Evolutionary conservation across 2,329 filamentous ascomycete genomes (phyloP).

Genomic region (Raffaelea deltoideospora): DNA sequence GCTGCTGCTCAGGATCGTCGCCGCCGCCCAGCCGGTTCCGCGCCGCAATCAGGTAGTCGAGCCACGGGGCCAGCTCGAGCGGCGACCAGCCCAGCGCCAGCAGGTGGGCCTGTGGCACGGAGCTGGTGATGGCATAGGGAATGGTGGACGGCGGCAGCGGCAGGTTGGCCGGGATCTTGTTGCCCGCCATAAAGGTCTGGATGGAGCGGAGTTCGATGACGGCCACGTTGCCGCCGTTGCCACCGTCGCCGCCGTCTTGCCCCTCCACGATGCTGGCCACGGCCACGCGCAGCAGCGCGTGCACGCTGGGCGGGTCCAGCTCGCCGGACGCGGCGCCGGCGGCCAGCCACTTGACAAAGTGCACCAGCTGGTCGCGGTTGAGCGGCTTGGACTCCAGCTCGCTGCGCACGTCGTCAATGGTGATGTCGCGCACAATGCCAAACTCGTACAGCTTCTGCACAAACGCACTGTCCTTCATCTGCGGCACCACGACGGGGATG

Average conservation of each 20-base stretch:
- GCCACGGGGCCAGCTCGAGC: conserved; percentile 72
- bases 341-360: conserved; percentile 75
- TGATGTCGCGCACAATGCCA: conserved; percentile 76
- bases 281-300: conserved; percentile 62
- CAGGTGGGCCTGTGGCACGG: conserved; percentile 50
- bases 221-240: conserved; percentile 32
- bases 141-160: conserved; percentile 72
- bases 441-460: conserved; percentile 69
- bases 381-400: conserved; percentile 75
- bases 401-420: conserved; percentile 67
- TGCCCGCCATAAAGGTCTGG: conserved; percentile 57
- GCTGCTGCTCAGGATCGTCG: too few relatives aligned
- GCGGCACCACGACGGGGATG: conserved; percentile 72
- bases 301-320: conserved; percentile 52
- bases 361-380: conserved; percentile 58
- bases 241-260: conserved; percentile 30
- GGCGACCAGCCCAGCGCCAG: conserved; percentile 76
- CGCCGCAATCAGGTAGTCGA: conserved; percentile 63
- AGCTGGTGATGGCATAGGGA: conserved; percentile 67
- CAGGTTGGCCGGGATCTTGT: conserved; percentile 64
- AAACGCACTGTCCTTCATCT: conserved; percentile 59
- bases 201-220: conserved; percentile 69
- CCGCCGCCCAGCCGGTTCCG: conserved; percentile 42
- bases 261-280: conserved; percentile 50
- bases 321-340: conserved; percentile 57